A percentile compares a stretch with the other conserved stretches of the same genome.
Conservation (phyloP, 805 yeast genomes). For the Metschnikowia hibisci region DNA sequence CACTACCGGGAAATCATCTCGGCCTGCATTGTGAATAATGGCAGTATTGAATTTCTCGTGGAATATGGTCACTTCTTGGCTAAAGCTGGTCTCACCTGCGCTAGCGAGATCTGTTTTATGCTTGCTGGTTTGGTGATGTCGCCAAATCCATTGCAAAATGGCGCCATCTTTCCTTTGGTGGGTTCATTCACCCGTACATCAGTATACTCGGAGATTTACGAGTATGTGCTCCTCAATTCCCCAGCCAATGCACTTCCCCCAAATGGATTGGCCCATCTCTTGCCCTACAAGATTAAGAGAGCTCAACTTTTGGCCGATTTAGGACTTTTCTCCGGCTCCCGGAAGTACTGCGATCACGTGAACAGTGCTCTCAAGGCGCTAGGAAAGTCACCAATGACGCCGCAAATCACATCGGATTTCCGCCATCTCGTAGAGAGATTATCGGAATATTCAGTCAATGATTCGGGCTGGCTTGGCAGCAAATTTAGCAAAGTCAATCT, state of each 20-base stretch:
- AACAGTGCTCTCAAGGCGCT: conserved; percentile 26
- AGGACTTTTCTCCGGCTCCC: conserved; percentile 56
- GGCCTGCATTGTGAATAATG: conserved; percentile 35
- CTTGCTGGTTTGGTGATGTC: conserved; percentile 46
- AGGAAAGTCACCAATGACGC: conserved; percentile 31
- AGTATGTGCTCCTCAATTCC: conserved; percentile 40
- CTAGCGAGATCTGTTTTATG: conserved; percentile 45
- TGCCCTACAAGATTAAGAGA: conserved; percentile 60
- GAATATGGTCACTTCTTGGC: conserved; percentile 50
- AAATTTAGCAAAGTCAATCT: conserved; percentile 55
- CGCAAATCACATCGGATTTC: conserved; percentile 25
- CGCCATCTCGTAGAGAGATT: conserved; percentile 43
- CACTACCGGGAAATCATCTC: conserved; percentile 50
- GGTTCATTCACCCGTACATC: conserved; percentile 31
- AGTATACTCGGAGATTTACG: conserved; percentile 67
- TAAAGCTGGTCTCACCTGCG: conserved; percentile 26
- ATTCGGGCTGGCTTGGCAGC: conserved; percentile 70
- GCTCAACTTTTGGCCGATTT: conserved; percentile 67
- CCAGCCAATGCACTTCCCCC: conserved; percentile 26
- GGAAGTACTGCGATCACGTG: conserved; percentile 57
- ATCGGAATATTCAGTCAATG: conserved; percentile 38
- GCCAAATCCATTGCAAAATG: conserved; percentile 20
- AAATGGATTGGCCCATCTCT: conserved; percentile 48
- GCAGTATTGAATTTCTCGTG: conserved; percentile 39
- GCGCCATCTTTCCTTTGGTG: conserved; percentile 35